These are phyloP conservation scores for Schizothecium vesticola DNA, from an alignment of 495 filamentous ascomycete genomes.

Conservation along the genomic window DNA sequence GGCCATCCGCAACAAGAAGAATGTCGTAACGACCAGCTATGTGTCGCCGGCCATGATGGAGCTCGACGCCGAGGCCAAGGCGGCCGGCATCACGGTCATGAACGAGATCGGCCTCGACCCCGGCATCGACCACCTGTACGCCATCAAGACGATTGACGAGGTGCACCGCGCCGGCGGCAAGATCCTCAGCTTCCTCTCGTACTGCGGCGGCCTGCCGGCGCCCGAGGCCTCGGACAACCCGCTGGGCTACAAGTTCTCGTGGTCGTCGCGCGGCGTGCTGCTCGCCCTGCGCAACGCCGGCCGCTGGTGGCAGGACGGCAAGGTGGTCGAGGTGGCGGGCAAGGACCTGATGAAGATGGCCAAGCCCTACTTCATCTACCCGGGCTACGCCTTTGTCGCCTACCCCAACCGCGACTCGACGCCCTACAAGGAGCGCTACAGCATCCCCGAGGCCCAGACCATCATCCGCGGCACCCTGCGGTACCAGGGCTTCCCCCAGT, in stretches of 20 bases:
- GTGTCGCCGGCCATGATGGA: conserved; percentile 89
- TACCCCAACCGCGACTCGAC: conserved; percentile 93
- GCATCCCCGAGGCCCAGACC: conserved; percentile 78
- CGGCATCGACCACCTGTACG: conserved; percentile 76
- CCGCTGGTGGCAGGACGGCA: conserved; percentile 73
- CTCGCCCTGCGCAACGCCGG: conserved; percentile 83
- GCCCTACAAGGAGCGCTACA: conserved; percentile 79
- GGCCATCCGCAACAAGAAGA: conserved; percentile 87
- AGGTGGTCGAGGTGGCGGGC: conserved; percentile 53
- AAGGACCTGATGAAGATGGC: conserved; percentile 78
- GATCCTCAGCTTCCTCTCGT: conserved; percentile 75
- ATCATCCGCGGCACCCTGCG: conserved; percentile 70
- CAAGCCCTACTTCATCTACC: conserved; percentile 89
- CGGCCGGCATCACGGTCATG: conserved; percentile 94
- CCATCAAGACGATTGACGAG: conserved; percentile 82
- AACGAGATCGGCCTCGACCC: conserved; percentile 83
- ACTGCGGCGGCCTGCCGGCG: conserved; percentile 68
- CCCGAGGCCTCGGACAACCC: conserved; percentile 86
- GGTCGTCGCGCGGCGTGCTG: conserved; percentile 75
- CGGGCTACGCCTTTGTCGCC: conserved; percentile 80
- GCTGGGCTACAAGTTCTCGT: conserved; percentile 93
- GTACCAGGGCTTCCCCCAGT: conserved; percentile 82
- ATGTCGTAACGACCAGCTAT: conserved; percentile 96
- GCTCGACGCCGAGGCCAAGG: conserved; percentile 76
- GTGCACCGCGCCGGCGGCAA: conserved; percentile 81